Conservation (phyloP, 257 asterid species). For the Nicotiana tabacum region DNA sequence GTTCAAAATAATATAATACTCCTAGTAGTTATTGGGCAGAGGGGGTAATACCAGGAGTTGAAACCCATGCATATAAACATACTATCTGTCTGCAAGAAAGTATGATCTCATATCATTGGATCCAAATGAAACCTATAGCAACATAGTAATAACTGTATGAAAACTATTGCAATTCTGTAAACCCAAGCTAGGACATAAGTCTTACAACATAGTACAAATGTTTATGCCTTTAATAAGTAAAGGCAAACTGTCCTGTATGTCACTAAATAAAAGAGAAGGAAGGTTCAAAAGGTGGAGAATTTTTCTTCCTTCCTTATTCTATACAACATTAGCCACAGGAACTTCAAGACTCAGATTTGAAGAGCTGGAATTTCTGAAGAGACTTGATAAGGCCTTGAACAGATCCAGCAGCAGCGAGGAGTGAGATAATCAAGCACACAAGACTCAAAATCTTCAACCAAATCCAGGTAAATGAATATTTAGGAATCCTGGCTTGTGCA, state of each 20-base stretch:
- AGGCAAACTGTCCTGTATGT: not conserved
- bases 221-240: not conserved
- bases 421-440: conserved; percentile 44
- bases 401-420: conserved; percentile 66
- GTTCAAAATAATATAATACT: too few relatives aligned
- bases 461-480: conserved; percentile 35
- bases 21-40: not conserved
- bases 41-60: too few relatives aligned
- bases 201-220: not conserved
- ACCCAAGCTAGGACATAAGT: not conserved
- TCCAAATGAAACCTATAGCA: not conserved
- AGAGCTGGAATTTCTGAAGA: conserved; percentile 21
- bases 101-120: not conserved
- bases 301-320: not conserved
- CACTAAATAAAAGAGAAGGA: not conserved
- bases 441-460: conserved; percentile 36
- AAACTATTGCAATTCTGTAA: not conserved
- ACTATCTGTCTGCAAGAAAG: not conserved
- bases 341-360: conserved; percentile 37
- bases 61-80: not conserved
- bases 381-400: conserved; percentile 41
- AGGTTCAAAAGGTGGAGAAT: not conserved
- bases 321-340: not conserved
- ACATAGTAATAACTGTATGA: not conserved
- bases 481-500: conserved; percentile 25